Percentiles rank a stretch among this genome's conserved stretches.
Evolutionary conservation across 345 rosid genomes (phyloP).

Genomic region (Dimocarpus longan): DNA sequence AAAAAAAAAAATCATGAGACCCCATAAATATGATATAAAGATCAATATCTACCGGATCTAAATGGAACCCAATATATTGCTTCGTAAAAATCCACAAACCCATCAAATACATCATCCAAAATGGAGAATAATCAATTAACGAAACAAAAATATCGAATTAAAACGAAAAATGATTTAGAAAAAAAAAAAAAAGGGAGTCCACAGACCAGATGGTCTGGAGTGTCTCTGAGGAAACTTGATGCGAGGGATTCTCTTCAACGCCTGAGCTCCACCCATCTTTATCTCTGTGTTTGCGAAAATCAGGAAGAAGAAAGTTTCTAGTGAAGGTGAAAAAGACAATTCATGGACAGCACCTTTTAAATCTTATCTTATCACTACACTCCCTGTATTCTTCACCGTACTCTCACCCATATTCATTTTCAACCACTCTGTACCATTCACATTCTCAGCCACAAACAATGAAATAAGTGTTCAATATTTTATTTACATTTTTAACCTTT

Average conservation of each 20-base stretch:
- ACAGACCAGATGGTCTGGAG: constrained; percentile 50
- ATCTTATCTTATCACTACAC: too few species aligned
- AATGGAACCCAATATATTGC: not conserved
- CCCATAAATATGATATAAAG: not conserved
- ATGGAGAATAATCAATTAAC: not conserved
- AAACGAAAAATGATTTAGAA: not conserved
- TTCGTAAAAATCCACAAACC: not conserved
- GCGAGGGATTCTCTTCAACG: constrained; percentile 83
- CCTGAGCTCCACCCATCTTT: constrained; percentile 64
- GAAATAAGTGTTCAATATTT: too few species aligned
- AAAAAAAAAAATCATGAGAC: not conserved
- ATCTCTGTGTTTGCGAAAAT: constrained; percentile 18
- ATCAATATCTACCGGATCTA: not conserved
- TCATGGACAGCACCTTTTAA: too few species aligned
- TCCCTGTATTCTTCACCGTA: too few species aligned
- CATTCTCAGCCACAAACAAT: too few species aligned
- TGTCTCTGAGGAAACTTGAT: constrained; percentile 81
- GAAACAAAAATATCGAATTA: not conserved
- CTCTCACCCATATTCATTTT: too few species aligned
- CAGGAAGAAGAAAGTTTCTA: not conserved
- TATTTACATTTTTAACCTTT: too few species aligned
- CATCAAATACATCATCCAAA: not conserved
- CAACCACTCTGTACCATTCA: too few species aligned
- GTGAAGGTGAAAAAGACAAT: constrained; percentile 22
- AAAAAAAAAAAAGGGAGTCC: not conserved